Conservation (phyloP, 2,329 filamentous ascomycete species). For the Colletotrichum magnum region DNA sequence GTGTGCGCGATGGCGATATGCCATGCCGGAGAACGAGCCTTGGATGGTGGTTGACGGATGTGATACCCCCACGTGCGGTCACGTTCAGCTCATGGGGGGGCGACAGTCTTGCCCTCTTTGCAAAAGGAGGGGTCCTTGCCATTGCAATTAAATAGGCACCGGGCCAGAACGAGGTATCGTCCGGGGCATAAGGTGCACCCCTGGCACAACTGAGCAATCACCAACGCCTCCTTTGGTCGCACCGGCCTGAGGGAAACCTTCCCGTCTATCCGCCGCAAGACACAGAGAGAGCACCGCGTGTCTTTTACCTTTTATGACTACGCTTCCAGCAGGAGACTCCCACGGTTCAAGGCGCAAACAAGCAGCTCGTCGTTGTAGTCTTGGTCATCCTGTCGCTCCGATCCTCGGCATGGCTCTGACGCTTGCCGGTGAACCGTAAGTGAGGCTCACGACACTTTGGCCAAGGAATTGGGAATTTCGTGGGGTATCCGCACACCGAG, state of each 20-base stretch:
- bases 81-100: conserved; percentile 14
- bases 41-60: conserved; percentile 15
- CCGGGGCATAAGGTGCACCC: conserved; percentile 5
- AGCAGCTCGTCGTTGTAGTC: too few relatives aligned
- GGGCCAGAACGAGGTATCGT: conserved; percentile 21
- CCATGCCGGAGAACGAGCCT: conserved; percentile 1
- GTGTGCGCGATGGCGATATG: conserved; percentile 25
- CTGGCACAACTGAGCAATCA: neutral
- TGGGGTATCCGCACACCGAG: conserved; percentile 26
- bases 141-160: neutral
- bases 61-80: conserved; percentile 36
- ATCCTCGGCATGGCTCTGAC: neutral
- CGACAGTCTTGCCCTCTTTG: neutral
- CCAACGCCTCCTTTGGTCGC: conserved; percentile 2
- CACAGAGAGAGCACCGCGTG: too few relatives aligned
- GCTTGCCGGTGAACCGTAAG: neutral
- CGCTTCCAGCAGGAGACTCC: too few relatives aligned
- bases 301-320: too few relatives aligned
- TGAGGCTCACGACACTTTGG: neutral
- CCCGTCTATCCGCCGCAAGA: conserved; percentile 36
- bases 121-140: conserved; percentile 24
- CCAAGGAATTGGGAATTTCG: conserved; percentile 2
- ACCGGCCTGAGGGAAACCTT: conserved; percentile 22
- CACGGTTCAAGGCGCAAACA: too few relatives aligned
- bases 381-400: too few relatives aligned